phyloP scores from a whole-genome alignment of 2,329 filamentous ascomycete species.

The Hymenoscyphus repandus region DNA sequence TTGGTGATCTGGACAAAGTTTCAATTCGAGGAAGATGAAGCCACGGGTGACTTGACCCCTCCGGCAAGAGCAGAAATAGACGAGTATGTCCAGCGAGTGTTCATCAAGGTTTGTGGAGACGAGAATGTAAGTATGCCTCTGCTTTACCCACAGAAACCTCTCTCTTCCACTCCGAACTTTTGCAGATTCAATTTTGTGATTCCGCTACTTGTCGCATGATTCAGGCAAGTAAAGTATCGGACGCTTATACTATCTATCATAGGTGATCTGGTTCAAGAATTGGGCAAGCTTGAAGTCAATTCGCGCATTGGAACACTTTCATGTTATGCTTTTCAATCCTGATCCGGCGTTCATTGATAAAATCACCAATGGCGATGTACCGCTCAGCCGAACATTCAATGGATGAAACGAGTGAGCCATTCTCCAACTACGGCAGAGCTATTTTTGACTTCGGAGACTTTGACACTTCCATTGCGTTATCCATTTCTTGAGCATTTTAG shows the following conservation, averaged over 20 bases:
- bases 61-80: constrained; percentile 61
- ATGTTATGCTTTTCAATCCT: constrained; percentile 82
- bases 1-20: constrained; percentile 95
- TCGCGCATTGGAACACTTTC: constrained; percentile 85
- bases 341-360: constrained; percentile 62
- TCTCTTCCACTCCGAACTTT: not conserved
- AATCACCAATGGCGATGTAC: constrained; percentile 70
- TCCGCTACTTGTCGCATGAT: not conserved
- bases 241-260: constrained; percentile 19
- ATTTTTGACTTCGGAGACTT: not conserved
- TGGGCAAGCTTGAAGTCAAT: constrained; percentile 82
- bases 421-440: not conserved
- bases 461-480: not conserved
- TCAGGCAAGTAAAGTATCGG: constrained; percentile 23
- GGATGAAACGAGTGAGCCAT: no score
- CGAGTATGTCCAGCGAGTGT: constrained; percentile 62
- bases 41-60: constrained; percentile 56
- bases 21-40: constrained; percentile 61
- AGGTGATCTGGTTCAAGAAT: constrained; percentile 82
- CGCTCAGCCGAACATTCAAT: constrained; percentile 46
- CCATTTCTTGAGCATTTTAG: no score
- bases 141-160: not conserved
- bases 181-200: no score
- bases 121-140: constrained; percentile 44
- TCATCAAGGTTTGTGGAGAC: constrained; percentile 47